These are phyloP conservation scores for Westerdykella sp. DNA, from an alignment of 2,329 filamentous ascomycete species.

Conservation along the genomic window DNA sequence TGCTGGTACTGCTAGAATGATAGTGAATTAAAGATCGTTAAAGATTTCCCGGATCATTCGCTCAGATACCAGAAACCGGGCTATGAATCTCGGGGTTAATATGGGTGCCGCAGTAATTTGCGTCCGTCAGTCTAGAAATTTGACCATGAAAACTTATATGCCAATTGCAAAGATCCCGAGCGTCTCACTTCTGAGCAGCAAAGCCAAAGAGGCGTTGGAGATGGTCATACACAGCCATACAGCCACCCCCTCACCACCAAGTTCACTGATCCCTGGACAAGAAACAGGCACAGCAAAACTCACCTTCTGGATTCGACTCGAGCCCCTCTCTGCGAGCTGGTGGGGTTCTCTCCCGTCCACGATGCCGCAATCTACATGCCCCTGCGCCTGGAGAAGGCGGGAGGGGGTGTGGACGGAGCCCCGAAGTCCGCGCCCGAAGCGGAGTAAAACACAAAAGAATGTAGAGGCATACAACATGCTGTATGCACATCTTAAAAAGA, in stretches of 20 bases:
- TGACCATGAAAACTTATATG: not conserved
- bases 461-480: not conserved
- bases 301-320: slow-evolving; percentile 21
- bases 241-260: too few species aligned
- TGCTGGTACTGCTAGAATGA: not conserved
- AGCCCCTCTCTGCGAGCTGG: slow-evolving; percentile 17
- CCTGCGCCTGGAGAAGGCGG: slow-evolving; percentile 8
- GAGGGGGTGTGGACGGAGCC: slow-evolving; percentile 21
- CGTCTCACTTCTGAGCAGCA: too few species aligned
- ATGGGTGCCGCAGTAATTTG: slow-evolving; percentile 2
- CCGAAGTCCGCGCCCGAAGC: slow-evolving; percentile 16
- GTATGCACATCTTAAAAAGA: not conserved
- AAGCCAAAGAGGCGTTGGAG: not conserved
- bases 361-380: slow-evolving; percentile 16
- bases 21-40: slow-evolving; percentile 3
- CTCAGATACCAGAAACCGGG: not conserved
- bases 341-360: slow-evolving; percentile 12
- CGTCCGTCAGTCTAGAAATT: not conserved
- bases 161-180: too few species aligned
- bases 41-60: not conserved
- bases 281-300: slow-evolving; percentile 6
- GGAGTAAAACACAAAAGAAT: not conserved
- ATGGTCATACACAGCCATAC: not conserved
- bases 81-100: slow-evolving; percentile 1
- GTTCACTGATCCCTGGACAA: too few species aligned